Evolutionary conservation across 176 grass and related monocot species (phyloP).

Genomic region (bread wheat (Triticum aestivum)): IWGSC_CS_RefSeq_v2.1 NC_057804.1:129322519-129323018

Average conservation of each 20-base stretch:
- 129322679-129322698: no score
- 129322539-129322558: no score
- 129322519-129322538: no score
- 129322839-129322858: conserved; percentile 25
- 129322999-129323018: conserved; percentile 62
- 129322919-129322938: conserved; percentile 15
- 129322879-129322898: conserved; percentile 49
- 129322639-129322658: no score
- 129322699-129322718: no score
- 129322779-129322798: conserved; percentile 16
- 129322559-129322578: no score
- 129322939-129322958: conserved; percentile 74
- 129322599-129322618: no score
- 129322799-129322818: not conserved
- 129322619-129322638: no score
- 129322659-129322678: no score
- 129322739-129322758: no score
- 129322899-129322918: not conserved
- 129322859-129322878: conserved; percentile 65
- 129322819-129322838: not conserved
- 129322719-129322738: no score
- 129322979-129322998: conserved; percentile 73
- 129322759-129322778: not conserved
- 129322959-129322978: conserved; percentile 85
- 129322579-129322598: no score